Base-by-base conservation (phyloP, 2,329 filamentous ascomycete genomes). In the Talaromyces sp. region DNA sequence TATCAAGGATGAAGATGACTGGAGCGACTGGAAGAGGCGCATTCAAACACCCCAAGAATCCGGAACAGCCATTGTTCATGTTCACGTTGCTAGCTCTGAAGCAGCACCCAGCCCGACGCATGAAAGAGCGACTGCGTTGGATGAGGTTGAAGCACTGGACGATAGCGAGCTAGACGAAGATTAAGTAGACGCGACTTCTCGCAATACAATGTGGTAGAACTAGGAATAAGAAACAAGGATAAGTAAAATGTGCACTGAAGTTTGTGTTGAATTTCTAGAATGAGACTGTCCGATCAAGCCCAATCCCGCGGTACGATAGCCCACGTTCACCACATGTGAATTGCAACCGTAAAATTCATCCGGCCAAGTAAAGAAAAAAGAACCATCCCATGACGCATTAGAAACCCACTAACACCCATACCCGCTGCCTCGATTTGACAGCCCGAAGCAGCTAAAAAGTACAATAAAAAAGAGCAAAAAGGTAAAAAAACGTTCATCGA, bases 131-230 rank as follows among this genome's bases (percentile, higher is more conserved):
- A 87, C 85, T 40, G 92, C 92, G 0, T 86, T 98, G 60, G 92
- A 96, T 66, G 92, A 96, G 70, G 94, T 99, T 3, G 91, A 97
- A 73, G 88, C 87, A 2, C 83, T 97, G 70, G 95, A 96, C 71
- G 91, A 65, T 18, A 58, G 57, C 31, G 61, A 62, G 5, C 18
- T 31, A 27, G 61, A 62, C 18, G 31, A 40, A 65, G 23, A 23
- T 23, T 5, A 31, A 30, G 44, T 31, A 44, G 44, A 27, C 52
- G 55, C 54, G 30, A 30, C 31, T 23, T n/a, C 27, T 4, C 50
- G 12, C 52, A 50, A 47, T 51, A 52, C 33, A 50, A 53, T 23
- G n/a, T 33, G 51, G 14, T 12, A 50, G 12, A 56, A 47, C 18
- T 16, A 40, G 36, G 4, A 51, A 47, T 31, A 27, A 47, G 44